Base-by-base conservation (phyloP, 2,329 filamentous ascomycete genomes). In the Penicillium paneum region DNA sequence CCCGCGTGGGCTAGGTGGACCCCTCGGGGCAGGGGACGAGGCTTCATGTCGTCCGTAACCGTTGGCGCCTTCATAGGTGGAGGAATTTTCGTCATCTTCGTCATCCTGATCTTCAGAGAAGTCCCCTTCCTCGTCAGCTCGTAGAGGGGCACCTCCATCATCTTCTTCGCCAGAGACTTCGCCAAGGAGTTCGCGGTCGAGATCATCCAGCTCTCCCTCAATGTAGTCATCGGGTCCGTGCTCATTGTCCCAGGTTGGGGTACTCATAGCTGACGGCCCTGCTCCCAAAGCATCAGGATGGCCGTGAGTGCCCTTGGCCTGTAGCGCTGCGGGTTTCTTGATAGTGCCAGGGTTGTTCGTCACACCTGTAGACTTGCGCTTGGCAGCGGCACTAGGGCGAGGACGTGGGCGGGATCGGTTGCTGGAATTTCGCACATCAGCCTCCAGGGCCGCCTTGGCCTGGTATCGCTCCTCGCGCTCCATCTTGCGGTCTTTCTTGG, bases 151-250 rank as follows among this genome's bases (percentile, higher is more conserved):
- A n/a, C 58, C 38, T 42, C 47, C 48, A 35, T 53, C 61, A 35
- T 71, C 71, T 26, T 74, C 70, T n/a, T 73, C 71, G 5, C 64
- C 71, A 47, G 69, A 72, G 21, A 48, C 68, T 45, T 74, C 71
- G 32, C 70, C 71, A 11, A 73, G 65, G 17, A 70, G 63, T 51
- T 74, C 71, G 32, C 72, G 72, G 56, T 74, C 72, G 21, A 70
- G 65, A 43, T 73, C 71, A 50, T 73, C 71, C 12, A 74, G 63
- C 39, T 74, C 71, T 8, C 65, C 67, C 36, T 72, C 70, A 12
- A 67, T 52, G 43, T 68, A 66, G 15, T 63, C 66, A 24, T 67
- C 64, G 11, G 60, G 59, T 28, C 49, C 63, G 42, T 58, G 60
- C 39, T 63, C 67, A 3, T 54, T 55, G 28, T 66, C 64, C 49